phyloP scores from a whole-genome alignment of 371 early-diverging fungal genomes.

The Scutellospora calospora region DNA sequence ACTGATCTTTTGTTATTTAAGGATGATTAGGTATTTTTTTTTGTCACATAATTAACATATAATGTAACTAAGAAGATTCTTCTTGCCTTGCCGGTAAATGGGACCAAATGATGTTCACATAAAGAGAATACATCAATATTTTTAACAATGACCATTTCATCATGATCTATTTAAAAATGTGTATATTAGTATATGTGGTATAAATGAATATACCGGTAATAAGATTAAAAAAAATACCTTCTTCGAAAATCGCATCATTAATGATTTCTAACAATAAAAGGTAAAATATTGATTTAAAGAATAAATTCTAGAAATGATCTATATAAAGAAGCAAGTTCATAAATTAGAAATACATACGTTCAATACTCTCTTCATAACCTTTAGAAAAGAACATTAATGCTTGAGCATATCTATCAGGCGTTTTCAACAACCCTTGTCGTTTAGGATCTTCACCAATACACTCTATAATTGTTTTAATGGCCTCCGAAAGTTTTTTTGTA shows the following conservation, averaged over 20 bases:
- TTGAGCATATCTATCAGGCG: slow-evolving; percentile 97
- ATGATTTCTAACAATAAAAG: slow-evolving; percentile 68
- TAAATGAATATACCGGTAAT: not conserved
- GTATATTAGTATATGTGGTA: not conserved
- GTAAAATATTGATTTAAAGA: not conserved
- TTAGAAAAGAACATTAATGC: slow-evolving; percentile 97
- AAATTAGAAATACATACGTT: slow-evolving; percentile 58
- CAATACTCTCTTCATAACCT: slow-evolving; percentile 92
- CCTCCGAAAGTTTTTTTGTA: slow-evolving; percentile 79
- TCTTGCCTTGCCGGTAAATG: slow-evolving; percentile 92
- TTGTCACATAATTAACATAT: not conserved
- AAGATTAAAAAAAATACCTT: slow-evolving; percentile 63
- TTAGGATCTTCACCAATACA: slow-evolving; percentile 96
- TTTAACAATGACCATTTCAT: slow-evolving; percentile 98
- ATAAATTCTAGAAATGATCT: not conserved
- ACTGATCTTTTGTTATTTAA: slow-evolving; percentile 63
- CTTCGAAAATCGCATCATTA: slow-evolving; percentile 95
- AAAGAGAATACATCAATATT: slow-evolving; percentile 95
- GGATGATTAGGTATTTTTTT: not conserved
- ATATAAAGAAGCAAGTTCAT: not conserved
- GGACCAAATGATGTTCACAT: slow-evolving; percentile 99
- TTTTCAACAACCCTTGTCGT: slow-evolving; percentile 94
- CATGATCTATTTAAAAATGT: slow-evolving; percentile 77
- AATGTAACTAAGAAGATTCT: too few species aligned
- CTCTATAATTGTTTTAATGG: slow-evolving; percentile 89